These are phyloP conservation scores for Angomonas deanei DNA, from an alignment of 208 protist genomes.

Conservation along the genomic window DNA sequence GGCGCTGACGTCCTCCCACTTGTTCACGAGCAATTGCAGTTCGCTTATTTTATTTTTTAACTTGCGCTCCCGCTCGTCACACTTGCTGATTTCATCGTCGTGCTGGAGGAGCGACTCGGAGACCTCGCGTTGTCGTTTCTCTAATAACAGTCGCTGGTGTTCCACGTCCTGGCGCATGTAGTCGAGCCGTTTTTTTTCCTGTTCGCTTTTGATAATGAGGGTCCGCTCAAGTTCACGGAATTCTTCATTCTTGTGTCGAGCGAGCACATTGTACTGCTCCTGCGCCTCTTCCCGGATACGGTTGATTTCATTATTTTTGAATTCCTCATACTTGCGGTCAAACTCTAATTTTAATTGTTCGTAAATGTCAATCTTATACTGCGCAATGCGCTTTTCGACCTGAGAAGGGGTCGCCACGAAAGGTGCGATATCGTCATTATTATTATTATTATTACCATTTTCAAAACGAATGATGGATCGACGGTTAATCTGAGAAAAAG, in stretches of 20 bases:
- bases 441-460: neutral
- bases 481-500: slow-evolving; percentile 53
- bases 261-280: slow-evolving; percentile 39
- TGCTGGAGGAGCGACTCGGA: slow-evolving; percentile 28
- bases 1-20: slow-evolving; percentile 76
- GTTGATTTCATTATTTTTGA: slow-evolving; percentile 49
- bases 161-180: slow-evolving; percentile 58
- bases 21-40: slow-evolving; percentile 37
- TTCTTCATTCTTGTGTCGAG: slow-evolving; percentile 64
- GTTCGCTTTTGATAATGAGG: slow-evolving; percentile 41
- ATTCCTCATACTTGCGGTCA: slow-evolving; percentile 60
- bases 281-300: slow-evolving; percentile 50
- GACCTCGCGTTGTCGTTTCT: slow-evolving; percentile 45
- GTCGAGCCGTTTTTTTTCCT: slow-evolving; percentile 59
- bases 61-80: slow-evolving; percentile 16
- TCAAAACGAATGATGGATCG: neutral
- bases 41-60: slow-evolving; percentile 43
- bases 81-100: slow-evolving; percentile 24
- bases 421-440: neutral
- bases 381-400: slow-evolving; percentile 67
- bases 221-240: slow-evolving; percentile 48
- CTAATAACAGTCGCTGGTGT: slow-evolving; percentile 49
- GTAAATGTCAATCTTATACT: slow-evolving; percentile 69
- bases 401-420: slow-evolving; percentile 51
- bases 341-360: slow-evolving; percentile 67